A percentile compares a stretch with the other conserved stretches of the same genome.
These are phyloP conservation scores for Coniferiporia sulphurascens DNA, from an alignment of 1,284 basidiomycete species.

Conservation along the genomic window DNA sequence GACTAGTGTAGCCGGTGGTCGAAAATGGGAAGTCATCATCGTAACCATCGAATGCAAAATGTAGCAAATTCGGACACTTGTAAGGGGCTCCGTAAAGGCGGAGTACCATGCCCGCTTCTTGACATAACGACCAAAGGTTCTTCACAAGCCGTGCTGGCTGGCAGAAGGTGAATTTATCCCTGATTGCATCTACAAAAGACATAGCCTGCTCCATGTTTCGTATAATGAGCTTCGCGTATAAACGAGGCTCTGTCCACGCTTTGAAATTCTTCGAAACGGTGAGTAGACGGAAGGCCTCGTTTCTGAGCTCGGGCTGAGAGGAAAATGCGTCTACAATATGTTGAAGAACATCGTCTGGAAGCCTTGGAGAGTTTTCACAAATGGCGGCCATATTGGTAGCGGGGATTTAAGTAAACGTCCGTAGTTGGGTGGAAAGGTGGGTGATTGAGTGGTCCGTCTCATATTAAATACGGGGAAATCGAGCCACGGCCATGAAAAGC, in stretches of 20 bases:
- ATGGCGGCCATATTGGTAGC: not conserved
- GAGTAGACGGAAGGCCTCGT: constrained; percentile 6
- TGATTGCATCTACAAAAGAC: not conserved
- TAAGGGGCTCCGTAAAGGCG: not conserved
- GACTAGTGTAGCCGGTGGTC: not conserved
- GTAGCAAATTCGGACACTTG: constrained; percentile 9
- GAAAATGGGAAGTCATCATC: not conserved
- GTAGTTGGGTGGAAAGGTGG: no score
- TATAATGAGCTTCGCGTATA: constrained; percentile 6
- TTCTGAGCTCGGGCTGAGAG: not conserved
- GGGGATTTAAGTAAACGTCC: no score
- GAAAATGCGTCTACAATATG: constrained; percentile 5
- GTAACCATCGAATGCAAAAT: constrained; percentile 10
- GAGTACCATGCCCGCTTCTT: not conserved
- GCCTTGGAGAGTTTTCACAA: not conserved
- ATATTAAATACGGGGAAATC: no score
- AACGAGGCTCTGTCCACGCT: not conserved
- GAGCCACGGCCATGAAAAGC: no score
- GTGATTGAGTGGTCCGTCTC: no score
- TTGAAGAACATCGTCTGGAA: constrained; percentile 7
- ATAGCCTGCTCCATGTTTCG: constrained; percentile 1
- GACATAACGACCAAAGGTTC: constrained; percentile 3
- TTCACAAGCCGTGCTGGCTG: constrained; percentile 6
- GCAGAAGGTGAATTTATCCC: constrained; percentile 3
- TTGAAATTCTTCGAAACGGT: constrained; percentile 2